Conservation (phyloP, 176 grass and related monocot genomes). For the Oryza coarctata region DNA sequence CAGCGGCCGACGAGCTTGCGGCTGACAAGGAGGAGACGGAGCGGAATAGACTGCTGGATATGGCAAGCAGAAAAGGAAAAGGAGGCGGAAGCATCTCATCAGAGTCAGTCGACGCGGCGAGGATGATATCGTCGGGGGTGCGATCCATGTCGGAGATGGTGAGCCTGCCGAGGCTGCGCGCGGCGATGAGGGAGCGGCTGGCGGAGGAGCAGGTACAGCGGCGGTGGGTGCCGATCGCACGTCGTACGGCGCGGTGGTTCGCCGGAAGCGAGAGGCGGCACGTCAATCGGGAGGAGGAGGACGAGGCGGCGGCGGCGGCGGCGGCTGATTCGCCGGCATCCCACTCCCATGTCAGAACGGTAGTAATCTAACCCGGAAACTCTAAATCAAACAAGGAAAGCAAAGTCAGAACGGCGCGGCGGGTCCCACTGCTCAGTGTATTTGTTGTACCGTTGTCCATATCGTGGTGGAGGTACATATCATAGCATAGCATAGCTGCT, state of each 20-base stretch:
- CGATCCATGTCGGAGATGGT: slow-evolving; percentile 95
- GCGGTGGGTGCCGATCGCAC: slow-evolving; percentile 75
- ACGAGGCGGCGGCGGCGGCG: neutral
- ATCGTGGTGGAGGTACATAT: too few relatives aligned
- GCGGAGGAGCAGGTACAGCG: slow-evolving; percentile 44
- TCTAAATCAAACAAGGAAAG: neutral
- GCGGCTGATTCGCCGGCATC: neutral
- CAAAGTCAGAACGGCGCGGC: neutral
- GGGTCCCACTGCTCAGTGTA: neutral
- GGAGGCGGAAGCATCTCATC: neutral
- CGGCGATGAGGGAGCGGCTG: slow-evolving; percentile 20
- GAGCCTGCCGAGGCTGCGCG: slow-evolving; percentile 51
- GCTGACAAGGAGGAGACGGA: slow-evolving; percentile 46
- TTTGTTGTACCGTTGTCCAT: neutral
- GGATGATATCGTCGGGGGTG: slow-evolving; percentile 43
- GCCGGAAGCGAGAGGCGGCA: slow-evolving; percentile 24
- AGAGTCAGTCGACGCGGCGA: slow-evolving; percentile 19
- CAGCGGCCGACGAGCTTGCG: neutral
- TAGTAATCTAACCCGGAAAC: neutral
- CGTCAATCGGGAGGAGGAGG: neutral
- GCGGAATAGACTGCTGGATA: slow-evolving; percentile 53
- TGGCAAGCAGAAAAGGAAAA: neutral
- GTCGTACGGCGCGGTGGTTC: slow-evolving; percentile 74
- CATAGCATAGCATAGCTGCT: neutral
- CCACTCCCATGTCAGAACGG: neutral